A percentile compares a stretch with the other conserved stretches of the same genome.
Evolutionary conservation across 495 filamentous ascomycete genomes (phyloP).

Genomic region (Talaromyces wortmannii): DNA sequence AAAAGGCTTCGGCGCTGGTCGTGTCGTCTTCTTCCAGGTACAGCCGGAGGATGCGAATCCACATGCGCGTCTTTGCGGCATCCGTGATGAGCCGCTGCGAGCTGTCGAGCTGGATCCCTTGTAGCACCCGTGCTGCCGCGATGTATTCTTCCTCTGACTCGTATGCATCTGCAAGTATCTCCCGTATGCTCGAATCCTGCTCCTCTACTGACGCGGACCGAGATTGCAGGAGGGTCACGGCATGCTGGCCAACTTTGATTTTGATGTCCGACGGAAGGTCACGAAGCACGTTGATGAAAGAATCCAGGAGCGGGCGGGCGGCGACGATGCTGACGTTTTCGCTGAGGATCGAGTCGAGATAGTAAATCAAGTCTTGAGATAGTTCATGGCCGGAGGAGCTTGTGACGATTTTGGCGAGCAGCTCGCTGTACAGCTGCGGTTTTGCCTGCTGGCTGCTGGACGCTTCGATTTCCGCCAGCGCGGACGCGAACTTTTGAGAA

Average conservation of each 20-base stretch:
- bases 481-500: constrained; percentile 49
- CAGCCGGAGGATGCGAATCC: constrained; percentile 91
- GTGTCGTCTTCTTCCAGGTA: constrained; percentile 94
- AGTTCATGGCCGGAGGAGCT: constrained; percentile 47
- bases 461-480: constrained; percentile 48
- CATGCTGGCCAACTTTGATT: constrained; percentile 63
- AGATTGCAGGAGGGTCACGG: constrained; percentile 56
- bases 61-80: constrained; percentile 70
- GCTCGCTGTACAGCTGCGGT: constrained; percentile 54
- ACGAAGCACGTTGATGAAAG: constrained; percentile 55
- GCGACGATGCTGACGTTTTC: constrained; percentile 68
- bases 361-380: constrained; percentile 59
- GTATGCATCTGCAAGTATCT: constrained; percentile 76
- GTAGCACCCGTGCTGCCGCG: constrained; percentile 67
- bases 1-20: constrained; percentile 71
- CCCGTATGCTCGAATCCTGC: constrained; percentile 68
- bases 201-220: constrained; percentile 77
- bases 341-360: constrained; percentile 60
- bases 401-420: constrained; percentile 58
- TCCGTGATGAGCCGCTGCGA: constrained; percentile 77
- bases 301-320: constrained; percentile 61
- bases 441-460: constrained; percentile 45
- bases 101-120: constrained; percentile 80
- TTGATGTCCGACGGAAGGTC: constrained; percentile 52
- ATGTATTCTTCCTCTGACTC: constrained; percentile 75